These are phyloP conservation scores for Phytopythium mirpurense DNA, from an alignment of 352 stramenopile genomes.

Conservation along the genomic window DNA sequence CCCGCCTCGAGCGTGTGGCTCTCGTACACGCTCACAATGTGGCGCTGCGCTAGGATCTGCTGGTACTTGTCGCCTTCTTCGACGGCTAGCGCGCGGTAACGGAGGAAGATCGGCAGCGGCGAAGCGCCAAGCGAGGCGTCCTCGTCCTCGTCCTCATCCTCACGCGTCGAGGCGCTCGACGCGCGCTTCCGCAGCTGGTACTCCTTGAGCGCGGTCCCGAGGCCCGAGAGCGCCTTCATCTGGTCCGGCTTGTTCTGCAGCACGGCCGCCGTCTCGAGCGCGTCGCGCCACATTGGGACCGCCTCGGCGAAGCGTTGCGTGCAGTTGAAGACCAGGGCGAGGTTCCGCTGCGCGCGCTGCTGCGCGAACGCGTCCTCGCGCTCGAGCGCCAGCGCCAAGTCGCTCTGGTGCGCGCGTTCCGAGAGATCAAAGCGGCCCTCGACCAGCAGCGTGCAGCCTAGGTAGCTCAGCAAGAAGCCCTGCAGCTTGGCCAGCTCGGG, in stretches of 20 bases:
- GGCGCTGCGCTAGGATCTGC: constrained; percentile 38
- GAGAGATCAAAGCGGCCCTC: constrained; percentile 33
- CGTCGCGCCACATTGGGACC: constrained; percentile 49
- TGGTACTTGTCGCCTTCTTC: constrained; percentile 33
- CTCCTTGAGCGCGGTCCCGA: constrained; percentile 35
- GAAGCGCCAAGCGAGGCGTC: constrained; percentile 9
- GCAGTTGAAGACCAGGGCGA: constrained; percentile 37
- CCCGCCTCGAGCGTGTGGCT: constrained; percentile 17
- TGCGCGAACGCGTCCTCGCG: constrained; percentile 51
- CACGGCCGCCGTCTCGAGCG: constrained; percentile 37
- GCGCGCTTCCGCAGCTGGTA: constrained; percentile 3
- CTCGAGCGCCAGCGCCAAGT: constrained; percentile 39
- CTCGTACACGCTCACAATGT: constrained; percentile 52
- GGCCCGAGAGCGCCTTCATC: constrained; percentile 34
- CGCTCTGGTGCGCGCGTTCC: constrained; percentile 39
- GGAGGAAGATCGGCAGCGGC: constrained; percentile 35
- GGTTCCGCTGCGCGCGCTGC: constrained; percentile 43
- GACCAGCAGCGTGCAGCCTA: constrained; percentile 41
- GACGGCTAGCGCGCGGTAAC: constrained; percentile 36
- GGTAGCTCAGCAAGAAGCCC: constrained; percentile 34
- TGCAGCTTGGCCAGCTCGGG: constrained; percentile 38
- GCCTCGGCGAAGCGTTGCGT: constrained; percentile 43
- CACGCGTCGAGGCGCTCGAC: background rate
- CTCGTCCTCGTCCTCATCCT: constrained; percentile 4
- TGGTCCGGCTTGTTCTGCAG: constrained; percentile 33